Evolutionary conservation across 2,329 filamentous ascomycete genomes (phyloP).

Genomic region (Colletotrichum scovillei): DNA sequence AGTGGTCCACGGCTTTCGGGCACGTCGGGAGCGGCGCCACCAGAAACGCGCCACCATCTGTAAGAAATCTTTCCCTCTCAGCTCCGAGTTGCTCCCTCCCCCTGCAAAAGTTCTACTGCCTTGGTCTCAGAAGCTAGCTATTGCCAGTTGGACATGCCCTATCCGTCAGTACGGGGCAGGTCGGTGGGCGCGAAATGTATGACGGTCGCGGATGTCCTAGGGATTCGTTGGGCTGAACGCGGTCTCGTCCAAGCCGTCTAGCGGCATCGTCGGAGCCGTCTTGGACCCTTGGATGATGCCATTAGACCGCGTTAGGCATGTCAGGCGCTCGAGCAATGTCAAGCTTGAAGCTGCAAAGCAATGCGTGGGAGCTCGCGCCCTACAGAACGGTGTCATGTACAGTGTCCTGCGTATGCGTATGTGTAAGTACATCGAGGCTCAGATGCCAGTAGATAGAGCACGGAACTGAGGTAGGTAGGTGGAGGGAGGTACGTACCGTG

Average conservation of each 20-base stretch:
- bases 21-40: conserved; percentile 21
- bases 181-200: neutral
- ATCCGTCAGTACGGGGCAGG: neutral
- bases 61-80: neutral
- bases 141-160: conserved; percentile 1
- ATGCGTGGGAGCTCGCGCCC: neutral
- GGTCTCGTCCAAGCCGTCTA: conserved; percentile 21
- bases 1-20: neutral
- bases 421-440: neutral
- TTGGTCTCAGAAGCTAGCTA: neutral
- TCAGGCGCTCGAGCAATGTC: neutral
- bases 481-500: neutral
- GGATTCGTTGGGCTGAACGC: conserved; percentile 29
- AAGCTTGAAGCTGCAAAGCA: neutral
- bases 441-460: neutral
- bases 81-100: neutral
- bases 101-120: neutral
- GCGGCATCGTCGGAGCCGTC: conserved; percentile 24
- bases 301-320: conserved; percentile 17
- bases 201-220: conserved; percentile 17
- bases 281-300: conserved; percentile 34
- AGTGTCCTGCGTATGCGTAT: too few species aligned
- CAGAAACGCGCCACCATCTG: conserved; percentile 14
- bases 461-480: neutral
- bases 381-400: too few species aligned